These are phyloP conservation scores for Castanea mollissima DNA, from an alignment of 306 rosid species.

Conservation along the genomic window DNA sequence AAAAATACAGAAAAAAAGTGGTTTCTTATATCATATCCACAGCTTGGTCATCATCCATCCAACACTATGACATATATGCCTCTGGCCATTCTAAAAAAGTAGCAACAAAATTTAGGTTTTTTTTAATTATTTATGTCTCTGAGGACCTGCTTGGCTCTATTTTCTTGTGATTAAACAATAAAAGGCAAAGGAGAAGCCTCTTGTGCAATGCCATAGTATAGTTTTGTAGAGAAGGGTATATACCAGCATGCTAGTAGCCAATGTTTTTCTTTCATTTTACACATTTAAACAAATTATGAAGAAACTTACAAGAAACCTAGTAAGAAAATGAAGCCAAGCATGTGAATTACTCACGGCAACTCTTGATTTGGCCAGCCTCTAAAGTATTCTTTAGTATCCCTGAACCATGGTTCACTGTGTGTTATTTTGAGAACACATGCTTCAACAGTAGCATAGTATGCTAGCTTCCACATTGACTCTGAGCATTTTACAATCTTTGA, in stretches of 20 bases:
- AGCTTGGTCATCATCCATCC: not conserved
- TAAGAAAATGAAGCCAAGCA: constrained; percentile 1
- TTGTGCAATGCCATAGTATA: not conserved
- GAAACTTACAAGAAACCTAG: not conserved
- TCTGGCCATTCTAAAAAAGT: not conserved
- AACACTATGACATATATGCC: not conserved
- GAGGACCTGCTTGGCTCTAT: not conserved
- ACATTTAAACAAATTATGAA: not conserved
- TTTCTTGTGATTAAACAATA: not conserved
- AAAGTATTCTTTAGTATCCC: constrained; percentile 57
- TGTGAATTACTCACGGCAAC: constrained; percentile 60
- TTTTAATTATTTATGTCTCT: not conserved
- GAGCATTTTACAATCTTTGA: constrained; percentile 80
- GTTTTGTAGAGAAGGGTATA: not conserved
- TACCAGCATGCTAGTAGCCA: not conserved
- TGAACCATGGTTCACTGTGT: constrained; percentile 79
- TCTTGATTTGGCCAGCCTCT: constrained; percentile 92
- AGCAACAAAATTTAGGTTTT: not conserved
- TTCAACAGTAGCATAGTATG: constrained; percentile 80
- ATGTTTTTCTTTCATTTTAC: not conserved
- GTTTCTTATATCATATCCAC: not conserved
- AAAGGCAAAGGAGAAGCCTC: not conserved
- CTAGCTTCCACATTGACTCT: constrained; percentile 94
- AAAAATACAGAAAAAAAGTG: not conserved
- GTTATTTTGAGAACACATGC: constrained; percentile 52